Conservation (phyloP, 768 basidiomycete genomes). For the Lentinula edodes region DNA sequence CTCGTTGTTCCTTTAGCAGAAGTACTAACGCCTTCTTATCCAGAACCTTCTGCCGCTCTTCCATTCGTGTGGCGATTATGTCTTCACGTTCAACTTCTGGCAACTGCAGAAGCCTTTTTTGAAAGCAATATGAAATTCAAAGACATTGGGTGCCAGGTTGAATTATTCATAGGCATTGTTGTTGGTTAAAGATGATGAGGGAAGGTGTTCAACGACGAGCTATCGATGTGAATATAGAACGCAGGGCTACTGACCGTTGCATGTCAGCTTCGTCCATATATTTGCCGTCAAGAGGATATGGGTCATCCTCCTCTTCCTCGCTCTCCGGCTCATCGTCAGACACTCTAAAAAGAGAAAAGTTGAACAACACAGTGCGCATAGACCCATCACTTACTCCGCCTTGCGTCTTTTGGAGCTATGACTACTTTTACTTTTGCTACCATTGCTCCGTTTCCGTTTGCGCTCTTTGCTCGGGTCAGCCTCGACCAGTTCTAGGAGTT, state of each 20-base stretch:
- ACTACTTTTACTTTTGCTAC: conserved; percentile 36
- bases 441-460: conserved; percentile 45
- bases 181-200: conserved; percentile 16
- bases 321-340: conserved; percentile 59
- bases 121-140: neutral
- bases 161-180: conserved; percentile 11
- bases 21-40: conserved; percentile 69
- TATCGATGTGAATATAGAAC: neutral
- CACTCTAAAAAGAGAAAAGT: conserved; percentile 22
- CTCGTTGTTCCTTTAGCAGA: conserved; percentile 64
- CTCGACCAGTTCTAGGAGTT: conserved; percentile 78
- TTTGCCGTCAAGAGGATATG: conserved; percentile 89
- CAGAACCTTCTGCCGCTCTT: conserved; percentile 64
- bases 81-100: conserved; percentile 88
- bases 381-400: conserved; percentile 43
- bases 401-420: conserved; percentile 63
- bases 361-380: conserved; percentile 9
- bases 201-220: conserved; percentile 9
- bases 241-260: conserved; percentile 53
- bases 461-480: conserved; percentile 50
- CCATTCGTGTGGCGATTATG: conserved; percentile 73
- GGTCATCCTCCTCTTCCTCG: conserved; percentile 58
- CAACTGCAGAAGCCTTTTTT: conserved; percentile 64
- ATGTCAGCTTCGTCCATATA: conserved; percentile 83
- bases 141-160: too few relatives aligned